A percentile compares a stretch with the other conserved stretches of the same genome.
phyloP scores from a whole-genome alignment of 169 alveolate genomes.

The Perkinsus olseni region DNA sequence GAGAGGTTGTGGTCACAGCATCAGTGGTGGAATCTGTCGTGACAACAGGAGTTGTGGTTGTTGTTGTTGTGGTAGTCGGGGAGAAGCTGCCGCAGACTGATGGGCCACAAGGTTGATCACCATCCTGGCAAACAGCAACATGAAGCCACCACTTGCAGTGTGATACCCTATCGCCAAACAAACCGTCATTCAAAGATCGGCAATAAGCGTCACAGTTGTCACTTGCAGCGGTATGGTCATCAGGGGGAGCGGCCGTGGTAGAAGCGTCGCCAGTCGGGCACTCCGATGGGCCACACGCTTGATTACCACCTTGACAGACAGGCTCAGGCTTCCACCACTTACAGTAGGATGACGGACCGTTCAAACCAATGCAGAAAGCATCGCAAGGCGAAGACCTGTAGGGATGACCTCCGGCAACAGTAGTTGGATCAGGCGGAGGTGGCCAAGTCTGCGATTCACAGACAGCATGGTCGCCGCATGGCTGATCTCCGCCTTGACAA shows the following conservation, averaged over 20 bases:
- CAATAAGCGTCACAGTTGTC: background rate
- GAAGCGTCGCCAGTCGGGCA: background rate
- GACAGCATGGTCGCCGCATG: background rate
- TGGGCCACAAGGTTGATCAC: background rate
- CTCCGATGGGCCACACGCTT: background rate
- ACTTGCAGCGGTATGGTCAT: background rate
- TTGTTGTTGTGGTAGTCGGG: background rate
- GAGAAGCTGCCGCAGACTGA: background rate
- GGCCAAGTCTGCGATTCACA: background rate
- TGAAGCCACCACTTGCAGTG: background rate
- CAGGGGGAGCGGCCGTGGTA: background rate
- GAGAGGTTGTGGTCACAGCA: background rate
- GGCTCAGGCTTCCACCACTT: background rate
- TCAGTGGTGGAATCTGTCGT: background rate
- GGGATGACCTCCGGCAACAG: background rate
- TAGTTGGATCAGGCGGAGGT: background rate
- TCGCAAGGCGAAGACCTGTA: background rate
- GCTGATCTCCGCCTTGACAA: background rate
- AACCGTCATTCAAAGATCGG: background rate
- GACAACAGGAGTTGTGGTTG: background rate
- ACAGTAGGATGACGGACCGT: background rate
- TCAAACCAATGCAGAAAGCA: background rate
- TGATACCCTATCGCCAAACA: background rate
- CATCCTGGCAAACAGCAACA: background rate
- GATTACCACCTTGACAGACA: background rate